Evolutionary conservation across 257 asterid genomes (phyloP).

Genomic region (Fraxinus pennsylvanica): DNA sequence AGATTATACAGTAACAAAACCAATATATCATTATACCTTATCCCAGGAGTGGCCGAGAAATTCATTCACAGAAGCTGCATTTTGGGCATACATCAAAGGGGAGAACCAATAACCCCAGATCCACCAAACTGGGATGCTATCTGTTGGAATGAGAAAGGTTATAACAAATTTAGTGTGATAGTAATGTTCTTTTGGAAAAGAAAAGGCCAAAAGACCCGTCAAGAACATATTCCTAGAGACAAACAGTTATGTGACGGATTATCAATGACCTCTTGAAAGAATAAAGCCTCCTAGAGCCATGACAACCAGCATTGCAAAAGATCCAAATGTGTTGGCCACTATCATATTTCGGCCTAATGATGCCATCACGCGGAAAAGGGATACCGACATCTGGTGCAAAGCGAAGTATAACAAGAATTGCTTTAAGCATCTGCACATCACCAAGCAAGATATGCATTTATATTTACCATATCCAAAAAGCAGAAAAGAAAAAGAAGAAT

Average conservation of each 20-base stretch:
- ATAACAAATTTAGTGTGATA: not conserved
- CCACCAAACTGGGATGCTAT: slow-evolving; percentile 89
- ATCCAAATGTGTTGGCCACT: slow-evolving; percentile 87
- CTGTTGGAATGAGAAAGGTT: slow-evolving; percentile 36
- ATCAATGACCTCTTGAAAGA: slow-evolving; percentile 69
- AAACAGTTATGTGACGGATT: slow-evolving; percentile 7
- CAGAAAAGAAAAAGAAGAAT: not conserved
- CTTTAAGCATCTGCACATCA: slow-evolving; percentile 57
- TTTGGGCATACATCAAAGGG: slow-evolving; percentile 92
- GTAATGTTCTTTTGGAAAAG: not conserved
- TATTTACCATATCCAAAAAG: not conserved
- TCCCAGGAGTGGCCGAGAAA: slow-evolving; percentile 81
- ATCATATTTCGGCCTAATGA: slow-evolving; percentile 82
- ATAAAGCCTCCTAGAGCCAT: slow-evolving; percentile 91
- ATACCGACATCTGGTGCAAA: slow-evolving; percentile 88
- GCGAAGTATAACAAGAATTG: slow-evolving; percentile 67
- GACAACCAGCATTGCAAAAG: slow-evolving; percentile 78
- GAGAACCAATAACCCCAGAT: slow-evolving; percentile 97
- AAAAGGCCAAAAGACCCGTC: not conserved
- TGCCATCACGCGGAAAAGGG: slow-evolving; percentile 85
- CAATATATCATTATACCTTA: slow-evolving; percentile 33
- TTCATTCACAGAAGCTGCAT: slow-evolving; percentile 84
- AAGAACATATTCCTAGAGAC: not conserved
- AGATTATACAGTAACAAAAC: not conserved
- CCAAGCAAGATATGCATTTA: slow-evolving; percentile 24